phyloP scores from a whole-genome alignment of 2,329 filamentous ascomycete genomes.

The Neonectria ditissima region DNA sequence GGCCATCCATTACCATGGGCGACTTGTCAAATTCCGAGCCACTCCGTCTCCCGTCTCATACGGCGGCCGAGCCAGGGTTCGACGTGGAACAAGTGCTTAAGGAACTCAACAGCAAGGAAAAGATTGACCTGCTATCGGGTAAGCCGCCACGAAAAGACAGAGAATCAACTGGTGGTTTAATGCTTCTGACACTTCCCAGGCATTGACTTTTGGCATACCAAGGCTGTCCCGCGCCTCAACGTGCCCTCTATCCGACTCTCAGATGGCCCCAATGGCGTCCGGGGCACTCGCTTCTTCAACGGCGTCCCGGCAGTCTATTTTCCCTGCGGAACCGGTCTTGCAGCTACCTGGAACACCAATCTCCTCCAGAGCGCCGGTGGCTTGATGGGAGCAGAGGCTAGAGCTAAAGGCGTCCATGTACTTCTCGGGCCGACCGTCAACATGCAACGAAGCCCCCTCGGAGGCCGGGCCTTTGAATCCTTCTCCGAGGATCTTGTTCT shows the following conservation, averaged over 20 bases:
- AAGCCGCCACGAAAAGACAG: neutral
- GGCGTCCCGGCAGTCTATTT: slow-evolving; percentile 26
- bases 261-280: slow-evolving; percentile 39
- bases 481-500: slow-evolving; percentile 14
- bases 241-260: slow-evolving; percentile 31
- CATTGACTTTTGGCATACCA: slow-evolving; percentile 37
- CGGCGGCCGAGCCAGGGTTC: neutral
- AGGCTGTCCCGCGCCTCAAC: slow-evolving; percentile 26
- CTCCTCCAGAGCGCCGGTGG: slow-evolving; percentile 20
- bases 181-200: slow-evolving; percentile 15
- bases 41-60: neutral
- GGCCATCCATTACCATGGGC: slow-evolving; percentile 6
- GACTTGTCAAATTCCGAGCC: neutral
- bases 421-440: slow-evolving; percentile 15
- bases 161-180: neutral
- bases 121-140: slow-evolving; percentile 5
- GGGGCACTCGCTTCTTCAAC: slow-evolving; percentile 30
- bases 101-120: neutral
- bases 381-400: slow-evolving; percentile 15
- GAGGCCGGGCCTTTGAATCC: slow-evolving; percentile 10
- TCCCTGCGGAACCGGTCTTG: slow-evolving; percentile 27
- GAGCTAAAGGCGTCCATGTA: slow-evolving; percentile 12
- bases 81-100: slow-evolving; percentile 3
- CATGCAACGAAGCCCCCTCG: slow-evolving; percentile 15
- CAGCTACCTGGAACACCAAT: slow-evolving; percentile 24